Evolutionary conservation across 352 stramenopile species (phyloP).

Genomic region (Globisporangium cystogenes): DNA sequence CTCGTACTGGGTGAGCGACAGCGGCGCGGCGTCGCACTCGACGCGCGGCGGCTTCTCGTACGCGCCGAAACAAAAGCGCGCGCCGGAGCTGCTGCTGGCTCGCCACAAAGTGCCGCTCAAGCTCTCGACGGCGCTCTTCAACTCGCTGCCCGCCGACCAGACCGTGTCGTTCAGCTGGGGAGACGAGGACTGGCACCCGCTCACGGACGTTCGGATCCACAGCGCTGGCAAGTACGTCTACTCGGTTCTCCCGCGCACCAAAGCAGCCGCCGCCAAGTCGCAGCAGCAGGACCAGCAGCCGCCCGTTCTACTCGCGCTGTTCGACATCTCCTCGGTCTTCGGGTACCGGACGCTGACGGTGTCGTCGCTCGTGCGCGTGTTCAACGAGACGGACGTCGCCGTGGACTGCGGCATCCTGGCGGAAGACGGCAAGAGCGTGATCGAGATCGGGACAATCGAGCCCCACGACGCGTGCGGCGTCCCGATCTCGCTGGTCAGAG

Average conservation of each 20-base stretch:
- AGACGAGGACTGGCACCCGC: constrained; percentile 59
- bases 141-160: constrained; percentile 63
- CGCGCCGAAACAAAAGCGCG: constrained; percentile 29
- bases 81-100: constrained; percentile 39
- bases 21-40: constrained; percentile 25
- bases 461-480: constrained; percentile 57
- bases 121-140: constrained; percentile 60
- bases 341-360: constrained; percentile 75
- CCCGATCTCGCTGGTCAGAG: constrained; percentile 54
- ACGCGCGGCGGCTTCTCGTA: constrained; percentile 60
- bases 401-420: constrained; percentile 57
- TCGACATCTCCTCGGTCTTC: constrained; percentile 68
- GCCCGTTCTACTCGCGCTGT: constrained; percentile 48
- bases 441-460: constrained; percentile 54
- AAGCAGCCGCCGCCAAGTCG: not conserved
- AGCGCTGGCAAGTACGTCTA: constrained; percentile 77
- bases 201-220: constrained; percentile 75
- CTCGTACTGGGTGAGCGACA: constrained; percentile 60
- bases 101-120: constrained; percentile 63
- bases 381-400: constrained; percentile 60
- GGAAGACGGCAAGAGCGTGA: constrained; percentile 52
- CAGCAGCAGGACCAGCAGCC: not conserved
- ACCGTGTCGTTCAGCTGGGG: constrained; percentile 73
- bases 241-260: constrained; percentile 33
- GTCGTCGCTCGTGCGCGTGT: constrained; percentile 71